Evolutionary conservation across 768 basidiomycete genomes (phyloP).

Genomic region (Tephrocybe sp.): DNA sequence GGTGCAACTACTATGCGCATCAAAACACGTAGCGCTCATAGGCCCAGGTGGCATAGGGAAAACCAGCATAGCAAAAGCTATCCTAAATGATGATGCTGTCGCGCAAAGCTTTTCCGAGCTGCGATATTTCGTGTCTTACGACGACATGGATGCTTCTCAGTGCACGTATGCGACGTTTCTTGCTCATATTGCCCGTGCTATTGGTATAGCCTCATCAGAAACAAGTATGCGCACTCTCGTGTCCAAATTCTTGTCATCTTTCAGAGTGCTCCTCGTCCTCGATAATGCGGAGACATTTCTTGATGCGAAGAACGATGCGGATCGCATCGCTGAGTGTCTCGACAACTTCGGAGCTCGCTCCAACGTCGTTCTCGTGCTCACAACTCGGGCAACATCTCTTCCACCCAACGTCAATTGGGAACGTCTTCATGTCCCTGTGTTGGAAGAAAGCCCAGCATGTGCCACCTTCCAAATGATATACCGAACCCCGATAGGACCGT

Average conservation of each 20-base stretch:
- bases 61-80: constrained; percentile 10
- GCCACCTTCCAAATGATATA: not conserved
- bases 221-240: not conserved
- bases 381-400: not conserved
- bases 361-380: not conserved
- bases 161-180: constrained; percentile 10
- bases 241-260: not conserved
- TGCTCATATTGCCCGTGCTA: not conserved
- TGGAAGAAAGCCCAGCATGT: not conserved
- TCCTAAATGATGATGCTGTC: constrained; percentile 6
- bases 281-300: constrained; percentile 11
- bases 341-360: not conserved
- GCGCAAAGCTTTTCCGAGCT: constrained; percentile 2
- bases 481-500: not conserved
- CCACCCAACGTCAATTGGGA: not conserved
- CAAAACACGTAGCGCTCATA: constrained; percentile 9
- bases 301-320: not conserved
- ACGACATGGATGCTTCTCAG: constrained; percentile 12
- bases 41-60: constrained; percentile 17
- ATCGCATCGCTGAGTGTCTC: not conserved
- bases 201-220: not conserved
- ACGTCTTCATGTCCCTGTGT: not conserved
- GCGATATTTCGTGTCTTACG: constrained; percentile 12
- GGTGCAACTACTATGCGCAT: not conserved
- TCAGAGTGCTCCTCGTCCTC: constrained; percentile 26